Evolutionary conservation across 2,329 filamentous ascomycete species (phyloP).

Genomic region (Aspergillus pseudonomiae): DNA sequence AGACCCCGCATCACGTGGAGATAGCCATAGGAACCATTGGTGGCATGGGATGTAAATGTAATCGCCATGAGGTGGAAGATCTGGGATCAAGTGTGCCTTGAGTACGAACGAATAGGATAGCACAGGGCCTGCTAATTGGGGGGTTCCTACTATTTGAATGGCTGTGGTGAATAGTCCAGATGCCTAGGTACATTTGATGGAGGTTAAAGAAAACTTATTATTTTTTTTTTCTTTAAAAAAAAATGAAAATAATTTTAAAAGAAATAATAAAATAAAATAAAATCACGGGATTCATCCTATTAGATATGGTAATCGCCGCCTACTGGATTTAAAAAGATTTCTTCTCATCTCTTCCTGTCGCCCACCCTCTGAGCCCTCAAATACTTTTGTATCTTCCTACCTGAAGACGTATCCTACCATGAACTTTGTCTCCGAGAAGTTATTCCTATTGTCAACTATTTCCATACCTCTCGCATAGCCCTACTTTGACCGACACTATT

Average conservation of each 20-base stretch:
- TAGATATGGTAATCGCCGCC: not conserved
- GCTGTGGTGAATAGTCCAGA: not conserved
- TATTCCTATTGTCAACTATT: constrained; percentile 18
- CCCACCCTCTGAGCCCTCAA: constrained; percentile 13
- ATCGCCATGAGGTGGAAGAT: no score
- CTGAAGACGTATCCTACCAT: constrained; percentile 18
- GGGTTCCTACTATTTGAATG: not conserved
- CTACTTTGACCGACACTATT: not conserved
- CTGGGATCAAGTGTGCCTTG: not conserved
- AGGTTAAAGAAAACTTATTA: not conserved
- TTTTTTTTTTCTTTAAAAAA: no score
- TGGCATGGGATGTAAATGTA: constrained; percentile 5
- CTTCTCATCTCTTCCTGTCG: constrained; percentile 14
- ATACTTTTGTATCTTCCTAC: not conserved
- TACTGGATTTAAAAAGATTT: constrained; percentile 3
- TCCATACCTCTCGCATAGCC: constrained; percentile 26
- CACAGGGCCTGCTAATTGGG: not conserved
- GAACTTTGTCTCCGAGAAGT: constrained; percentile 21
- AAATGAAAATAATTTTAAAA: not conserved
- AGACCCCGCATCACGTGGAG: constrained; percentile 26
- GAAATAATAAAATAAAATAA: not conserved
- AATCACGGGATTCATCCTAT: not conserved
- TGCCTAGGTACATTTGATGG: not conserved
- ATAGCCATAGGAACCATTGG: constrained; percentile 16
- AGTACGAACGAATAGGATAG: not conserved